phyloP scores from a whole-genome alignment of 768 basidiomycete genomes.

The Lactarius pseudohatsudake region DNA sequence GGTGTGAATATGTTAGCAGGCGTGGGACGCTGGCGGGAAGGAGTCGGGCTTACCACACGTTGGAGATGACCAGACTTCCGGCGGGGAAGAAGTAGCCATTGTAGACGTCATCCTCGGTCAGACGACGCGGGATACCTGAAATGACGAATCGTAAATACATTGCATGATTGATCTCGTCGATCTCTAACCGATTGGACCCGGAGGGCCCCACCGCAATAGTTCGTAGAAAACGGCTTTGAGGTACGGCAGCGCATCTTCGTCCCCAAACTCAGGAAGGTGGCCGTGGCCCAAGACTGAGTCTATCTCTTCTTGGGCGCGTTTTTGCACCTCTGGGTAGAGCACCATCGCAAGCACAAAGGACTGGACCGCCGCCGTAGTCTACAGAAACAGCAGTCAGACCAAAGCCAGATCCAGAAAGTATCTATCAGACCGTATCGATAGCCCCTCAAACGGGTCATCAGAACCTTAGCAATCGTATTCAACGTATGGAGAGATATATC shows the following conservation, averaged over 20 bases:
- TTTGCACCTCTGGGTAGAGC: slow-evolving; percentile 35
- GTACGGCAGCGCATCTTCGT: slow-evolving; percentile 19
- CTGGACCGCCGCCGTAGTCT: slow-evolving; percentile 27
- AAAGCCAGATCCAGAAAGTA: not conserved
- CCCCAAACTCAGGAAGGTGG: slow-evolving; percentile 13
- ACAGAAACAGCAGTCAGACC: not conserved
- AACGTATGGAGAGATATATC: not conserved
- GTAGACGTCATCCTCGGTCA: slow-evolving; percentile 18
- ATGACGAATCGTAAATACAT: not conserved
- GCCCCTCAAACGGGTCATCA: not conserved
- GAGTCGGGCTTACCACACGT: slow-evolving; percentile 5
- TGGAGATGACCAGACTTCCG: slow-evolving; percentile 9
- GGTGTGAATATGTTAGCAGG: not conserved
- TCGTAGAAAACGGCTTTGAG: slow-evolving; percentile 23
- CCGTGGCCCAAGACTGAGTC: slow-evolving; percentile 28
- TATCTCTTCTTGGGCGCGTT: slow-evolving; percentile 36
- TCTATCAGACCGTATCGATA: slow-evolving; percentile 17
- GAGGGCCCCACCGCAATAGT: slow-evolving; percentile 21
- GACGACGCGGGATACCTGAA: slow-evolving; percentile 15
- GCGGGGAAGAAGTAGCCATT: slow-evolving; percentile 20
- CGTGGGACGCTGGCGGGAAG: not conserved
- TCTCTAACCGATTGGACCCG: slow-evolving; percentile 13
- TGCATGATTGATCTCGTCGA: not conserved
- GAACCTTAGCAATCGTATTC: not conserved
- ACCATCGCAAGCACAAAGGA: slow-evolving; percentile 37